These are phyloP conservation scores for Aspergillus incahuasiensis DNA, from an alignment of 495 filamentous ascomycete genomes.

Conservation along the genomic window DNA sequence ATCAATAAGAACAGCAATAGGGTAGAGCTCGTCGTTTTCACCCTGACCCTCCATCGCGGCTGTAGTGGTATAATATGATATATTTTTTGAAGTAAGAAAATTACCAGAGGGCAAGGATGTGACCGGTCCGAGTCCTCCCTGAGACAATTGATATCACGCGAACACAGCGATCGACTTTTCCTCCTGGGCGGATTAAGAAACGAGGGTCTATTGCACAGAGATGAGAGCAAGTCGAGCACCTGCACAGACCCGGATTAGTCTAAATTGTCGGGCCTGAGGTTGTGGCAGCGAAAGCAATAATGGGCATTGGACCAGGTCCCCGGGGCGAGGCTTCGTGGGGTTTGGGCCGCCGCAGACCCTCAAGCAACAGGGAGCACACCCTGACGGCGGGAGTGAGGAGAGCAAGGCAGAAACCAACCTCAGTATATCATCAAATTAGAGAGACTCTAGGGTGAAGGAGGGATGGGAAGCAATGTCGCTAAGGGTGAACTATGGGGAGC, in stretches of 20 bases:
- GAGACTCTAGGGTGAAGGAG: neutral
- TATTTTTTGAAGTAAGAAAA: slow-evolving; percentile 15
- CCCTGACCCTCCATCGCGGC: slow-evolving; percentile 63
- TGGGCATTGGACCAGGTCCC: slow-evolving; percentile 20
- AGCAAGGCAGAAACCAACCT: slow-evolving; percentile 7
- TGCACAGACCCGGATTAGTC: slow-evolving; percentile 17
- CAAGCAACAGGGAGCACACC: slow-evolving; percentile 27
- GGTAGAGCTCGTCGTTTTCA: slow-evolving; percentile 94
- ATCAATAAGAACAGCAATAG: slow-evolving; percentile 98
- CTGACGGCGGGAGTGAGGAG: slow-evolving; percentile 26
- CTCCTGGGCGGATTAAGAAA: slow-evolving; percentile 3
- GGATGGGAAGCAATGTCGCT: slow-evolving; percentile 20
- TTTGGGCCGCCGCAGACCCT: slow-evolving; percentile 40
- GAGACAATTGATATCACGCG: slow-evolving; percentile 25
- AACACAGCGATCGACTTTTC: slow-evolving; percentile 24
- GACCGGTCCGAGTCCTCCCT: slow-evolving; percentile 34
- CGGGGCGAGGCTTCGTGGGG: slow-evolving; percentile 44
- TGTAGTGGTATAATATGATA: slow-evolving; percentile 22
- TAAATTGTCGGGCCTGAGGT: slow-evolving; percentile 9
- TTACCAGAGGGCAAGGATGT: slow-evolving; percentile 24
- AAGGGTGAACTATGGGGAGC: slow-evolving; percentile 28
- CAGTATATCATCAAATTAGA: slow-evolving; percentile 5
- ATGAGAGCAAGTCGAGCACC: slow-evolving; percentile 13
- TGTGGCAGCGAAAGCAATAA: slow-evolving; percentile 23
- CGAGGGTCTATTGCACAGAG: slow-evolving; percentile 10